Evolutionary conservation across 768 basidiomycete genomes (phyloP).

Genomic region (Hysterangium stoloniferum): DNA sequence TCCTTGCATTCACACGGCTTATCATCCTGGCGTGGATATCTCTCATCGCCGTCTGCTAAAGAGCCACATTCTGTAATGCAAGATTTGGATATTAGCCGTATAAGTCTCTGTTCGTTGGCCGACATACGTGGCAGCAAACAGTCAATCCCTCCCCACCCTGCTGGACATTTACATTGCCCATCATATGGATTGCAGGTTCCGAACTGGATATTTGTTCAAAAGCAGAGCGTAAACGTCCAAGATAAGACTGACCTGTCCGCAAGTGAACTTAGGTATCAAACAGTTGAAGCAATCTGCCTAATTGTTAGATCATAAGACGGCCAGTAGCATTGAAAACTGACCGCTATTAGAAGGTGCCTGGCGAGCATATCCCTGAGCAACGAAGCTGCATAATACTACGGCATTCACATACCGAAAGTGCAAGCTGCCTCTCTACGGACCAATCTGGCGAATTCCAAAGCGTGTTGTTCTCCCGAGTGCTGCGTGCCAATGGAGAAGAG

Average conservation of each 20-base stretch:
- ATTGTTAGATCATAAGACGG: not conserved
- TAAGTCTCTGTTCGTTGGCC: not conserved
- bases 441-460: not conserved
- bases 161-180: conserved; percentile 93
- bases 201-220: conserved; percentile 31
- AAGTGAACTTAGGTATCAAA: conserved; percentile 81
- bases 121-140: conserved; percentile 84
- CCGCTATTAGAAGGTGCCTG: conserved; percentile 4
- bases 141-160: conserved; percentile 97
- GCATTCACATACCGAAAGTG: not conserved
- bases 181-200: conserved; percentile 87
- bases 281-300: conserved; percentile 78
- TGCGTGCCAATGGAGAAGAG: not conserved
- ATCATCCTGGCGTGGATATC: conserved; percentile 70
- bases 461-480: not conserved
- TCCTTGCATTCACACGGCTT: conserved; percentile 83
- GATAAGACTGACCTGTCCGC: conserved; percentile 51
- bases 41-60: conserved; percentile 79
- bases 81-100: conserved; percentile 10
- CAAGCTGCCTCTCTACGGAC: not conserved
- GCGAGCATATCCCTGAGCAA: not conserved
- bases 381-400: not conserved
- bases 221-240: not conserved
- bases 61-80: conserved; percentile 77
- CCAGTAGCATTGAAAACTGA: not conserved